A percentile compares a stretch with the other conserved stretches of the same genome.
Conservation (phyloP, 169 alveolate species). For the Eimeria falciformis region DNA sequence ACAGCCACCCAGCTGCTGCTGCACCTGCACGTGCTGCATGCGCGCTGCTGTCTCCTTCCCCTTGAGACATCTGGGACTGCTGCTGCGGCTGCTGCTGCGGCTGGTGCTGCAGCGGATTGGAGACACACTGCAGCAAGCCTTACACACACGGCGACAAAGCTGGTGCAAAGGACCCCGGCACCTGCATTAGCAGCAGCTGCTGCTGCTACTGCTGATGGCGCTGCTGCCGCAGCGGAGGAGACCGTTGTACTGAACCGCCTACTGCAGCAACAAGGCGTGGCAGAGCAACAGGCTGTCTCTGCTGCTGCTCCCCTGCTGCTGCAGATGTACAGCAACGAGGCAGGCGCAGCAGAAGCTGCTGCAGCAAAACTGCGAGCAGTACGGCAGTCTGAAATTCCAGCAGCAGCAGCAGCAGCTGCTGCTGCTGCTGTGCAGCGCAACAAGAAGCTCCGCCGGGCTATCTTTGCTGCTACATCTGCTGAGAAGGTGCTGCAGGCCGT, state of each 20-base stretch:
- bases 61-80: slow-evolving; percentile 2
- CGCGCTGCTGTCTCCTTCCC: slow-evolving; percentile 48
- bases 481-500: slow-evolving; percentile 33
- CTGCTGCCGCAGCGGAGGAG: slow-evolving; percentile 38
- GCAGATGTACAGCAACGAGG: slow-evolving; percentile 37
- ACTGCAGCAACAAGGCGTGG: slow-evolving; percentile 36
- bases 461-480: slow-evolving; percentile 32
- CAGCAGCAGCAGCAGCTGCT: not conserved
- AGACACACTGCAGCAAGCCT: not conserved
- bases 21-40: slow-evolving; percentile 53
- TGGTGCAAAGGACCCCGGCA: not conserved
- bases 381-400: not conserved
- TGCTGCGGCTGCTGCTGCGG: slow-evolving; percentile 39
- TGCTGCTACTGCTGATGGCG: not conserved
- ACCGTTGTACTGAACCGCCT: slow-evolving; percentile 5
- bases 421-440: slow-evolving; percentile 28
- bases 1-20: slow-evolving; percentile 38
- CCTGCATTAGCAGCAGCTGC: not conserved
- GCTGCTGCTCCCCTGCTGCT: slow-evolving; percentile 52
- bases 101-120: slow-evolving; percentile 7
- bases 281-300: not conserved
- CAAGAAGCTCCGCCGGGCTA: not conserved
- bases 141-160: not conserved
- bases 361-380: slow-evolving; percentile 37
- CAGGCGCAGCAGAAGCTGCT: slow-evolving; percentile 39